Base-by-base conservation (phyloP, 1,284 basidiomycete genomes). In the Trichosporon inkin region DNA sequence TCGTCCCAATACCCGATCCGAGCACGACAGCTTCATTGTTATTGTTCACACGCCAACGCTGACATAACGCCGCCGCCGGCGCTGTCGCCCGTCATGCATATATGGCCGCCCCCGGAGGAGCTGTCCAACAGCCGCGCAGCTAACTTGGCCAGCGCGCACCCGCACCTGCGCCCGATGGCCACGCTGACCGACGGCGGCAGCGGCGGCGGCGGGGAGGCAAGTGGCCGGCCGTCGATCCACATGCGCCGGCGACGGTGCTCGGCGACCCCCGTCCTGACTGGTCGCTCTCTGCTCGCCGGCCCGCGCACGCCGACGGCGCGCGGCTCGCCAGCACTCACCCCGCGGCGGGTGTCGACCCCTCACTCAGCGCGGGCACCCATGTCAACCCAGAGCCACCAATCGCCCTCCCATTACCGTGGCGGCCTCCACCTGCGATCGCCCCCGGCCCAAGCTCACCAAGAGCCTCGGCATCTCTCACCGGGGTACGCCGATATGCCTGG, bases 231-330 rank as follows among this genome's bases (percentile, higher is more conserved):
- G 7, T 49, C 44, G 44, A 49, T 49, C 16, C 44, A 49, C 16
- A 49, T 49, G 44, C 44, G 44, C 10, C 44, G 44, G 6, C 24
- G 44, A 14, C 44, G 44, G 6, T 49, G 44, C 8, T 49, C 44
- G 16, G 44, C 44, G 16, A 49, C 44, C 16, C 44, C 44, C 22
- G 44, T 49, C 22, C 44, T 49, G 44, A 49, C 44, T 11, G 44
- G 44, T 6, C 44, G 44, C 7, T 32, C 24, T 22, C 10, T 16
- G 3, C 24, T n/a, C n/a, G 14, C 44, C 2, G 28, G 22, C 24
- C 44, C 44, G 5, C 44, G 28, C n/a, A 28, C 44, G 2, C 44
- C 44, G 13, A 24, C 44, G 44, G n/a, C n/a, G 16, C 44, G 22
- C 7, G 24, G 16, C 11, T 49, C 44, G 44, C 44, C 44, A 24